Conservation (phyloP, 257 asterid species). For the Solanum okadae region DNA sequence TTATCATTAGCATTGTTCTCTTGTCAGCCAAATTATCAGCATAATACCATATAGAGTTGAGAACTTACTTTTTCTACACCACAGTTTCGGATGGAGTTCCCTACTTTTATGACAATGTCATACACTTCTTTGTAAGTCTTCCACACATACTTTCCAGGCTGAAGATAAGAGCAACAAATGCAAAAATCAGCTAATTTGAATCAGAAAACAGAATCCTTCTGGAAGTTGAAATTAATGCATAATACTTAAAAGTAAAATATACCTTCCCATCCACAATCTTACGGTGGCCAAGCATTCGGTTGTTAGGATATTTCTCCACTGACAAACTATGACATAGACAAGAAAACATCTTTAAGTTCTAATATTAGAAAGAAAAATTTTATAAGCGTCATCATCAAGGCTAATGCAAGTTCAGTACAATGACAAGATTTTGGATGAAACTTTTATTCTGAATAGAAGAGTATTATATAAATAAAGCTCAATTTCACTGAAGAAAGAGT, state of each 20-base stretch:
- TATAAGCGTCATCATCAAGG: background rate
- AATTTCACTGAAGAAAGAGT: background rate
- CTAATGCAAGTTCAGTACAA: background rate
- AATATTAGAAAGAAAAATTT: background rate
- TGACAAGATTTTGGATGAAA: background rate
- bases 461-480: background rate
- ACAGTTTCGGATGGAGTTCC: slow-evolving; percentile 70
- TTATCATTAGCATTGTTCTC: background rate
- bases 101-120: slow-evolving; percentile 62
- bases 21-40: background rate
- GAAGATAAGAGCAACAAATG: slow-evolving; percentile 14
- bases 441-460: background rate
- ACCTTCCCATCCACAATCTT: slow-evolving; percentile 79
- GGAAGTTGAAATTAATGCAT: background rate
- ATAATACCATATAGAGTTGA: background rate
- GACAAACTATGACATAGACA: slow-evolving; percentile 48
- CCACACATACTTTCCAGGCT: slow-evolving; percentile 84
- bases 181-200: background rate
- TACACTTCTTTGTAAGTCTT: slow-evolving; percentile 78
- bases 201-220: background rate
- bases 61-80: slow-evolving; percentile 71
- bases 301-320: slow-evolving; percentile 75
- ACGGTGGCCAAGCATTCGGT: slow-evolving; percentile 85
- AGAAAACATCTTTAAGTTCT: background rate
- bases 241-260: slow-evolving; percentile 3